A percentile compares a stretch with the other conserved stretches of the same genome.
These are phyloP conservation scores for Inosperma sp. DNA, from an alignment of 768 basidiomycete genomes.

Conservation along the genomic window DNA sequence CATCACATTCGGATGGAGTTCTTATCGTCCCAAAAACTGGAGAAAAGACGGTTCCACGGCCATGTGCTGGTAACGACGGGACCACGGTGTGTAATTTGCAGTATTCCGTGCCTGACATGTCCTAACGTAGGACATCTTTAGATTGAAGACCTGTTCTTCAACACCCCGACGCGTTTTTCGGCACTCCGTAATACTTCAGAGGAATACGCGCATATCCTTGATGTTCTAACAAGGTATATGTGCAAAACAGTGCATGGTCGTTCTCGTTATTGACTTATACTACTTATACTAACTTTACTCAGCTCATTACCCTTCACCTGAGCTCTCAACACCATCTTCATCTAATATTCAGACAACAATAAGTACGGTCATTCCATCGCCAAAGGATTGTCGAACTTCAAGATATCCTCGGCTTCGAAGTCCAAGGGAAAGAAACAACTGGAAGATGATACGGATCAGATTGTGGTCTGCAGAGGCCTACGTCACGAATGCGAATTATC, in stretches of 20 bases:
- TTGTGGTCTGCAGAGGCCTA: constrained; percentile 76
- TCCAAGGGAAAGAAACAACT: constrained; percentile 24
- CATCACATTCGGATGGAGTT: constrained; percentile 73
- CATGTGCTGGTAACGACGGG: constrained; percentile 92
- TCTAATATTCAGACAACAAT: constrained; percentile 69
- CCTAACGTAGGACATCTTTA: constrained; percentile 28
- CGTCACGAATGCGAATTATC: constrained; percentile 85
- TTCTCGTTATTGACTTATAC: too few species aligned
- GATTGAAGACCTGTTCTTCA: constrained; percentile 97
- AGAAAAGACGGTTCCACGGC: constrained; percentile 70
- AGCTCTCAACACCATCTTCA: constrained; percentile 72
- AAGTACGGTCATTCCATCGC: constrained; percentile 79
- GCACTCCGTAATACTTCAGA: constrained; percentile 82
- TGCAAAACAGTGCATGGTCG: constrained; percentile 77
- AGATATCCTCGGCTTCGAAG: constrained; percentile 32
- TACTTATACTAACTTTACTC: not conserved
- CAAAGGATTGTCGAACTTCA: constrained; percentile 60
- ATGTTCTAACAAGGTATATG: constrained; percentile 85
- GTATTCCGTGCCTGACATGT: not conserved
- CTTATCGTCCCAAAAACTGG: constrained; percentile 70
- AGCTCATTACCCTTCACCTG: constrained; percentile 63
- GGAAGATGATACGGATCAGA: constrained; percentile 27
- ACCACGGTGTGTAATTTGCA: constrained; percentile 72
- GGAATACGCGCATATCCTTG: constrained; percentile 87
- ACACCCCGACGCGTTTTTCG: constrained; percentile 81